A percentile compares a stretch with the other conserved stretches of the same genome.
Evolutionary conservation across 1,284 basidiomycete genomes (phyloP).

Genomic region (Moesziomyces globuligerus): DNA sequence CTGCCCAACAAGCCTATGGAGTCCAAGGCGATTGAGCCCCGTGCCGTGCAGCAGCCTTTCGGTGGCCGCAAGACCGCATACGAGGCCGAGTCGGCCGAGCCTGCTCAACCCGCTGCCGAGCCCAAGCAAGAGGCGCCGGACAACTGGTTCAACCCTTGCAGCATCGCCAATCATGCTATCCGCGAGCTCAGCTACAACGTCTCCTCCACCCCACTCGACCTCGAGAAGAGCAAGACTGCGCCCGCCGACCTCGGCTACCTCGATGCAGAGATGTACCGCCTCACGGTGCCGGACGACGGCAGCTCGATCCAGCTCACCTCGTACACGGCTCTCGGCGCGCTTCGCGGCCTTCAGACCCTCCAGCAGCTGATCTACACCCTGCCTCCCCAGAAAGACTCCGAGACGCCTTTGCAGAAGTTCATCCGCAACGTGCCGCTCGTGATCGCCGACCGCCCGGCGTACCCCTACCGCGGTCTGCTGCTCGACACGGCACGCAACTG

Average conservation of each 20-base stretch:
- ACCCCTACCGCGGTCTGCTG: constrained; percentile 75
- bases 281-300: constrained; percentile 75
- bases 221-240: constrained; percentile 21
- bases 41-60: constrained; percentile 14
- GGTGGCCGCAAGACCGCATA: constrained; percentile 7
- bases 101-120: background rate
- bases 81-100: too few relatives aligned
- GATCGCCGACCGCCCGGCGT: constrained; percentile 69
- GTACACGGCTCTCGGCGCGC: constrained; percentile 79
- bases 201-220: constrained; percentile 10
- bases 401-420: constrained; percentile 6
- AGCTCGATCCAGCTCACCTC: constrained; percentile 74
- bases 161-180: constrained; percentile 18
- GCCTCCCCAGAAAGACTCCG: constrained; percentile 63
- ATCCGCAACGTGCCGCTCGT: constrained; percentile 71
- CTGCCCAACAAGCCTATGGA: background rate
- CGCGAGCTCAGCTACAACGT: constrained; percentile 18
- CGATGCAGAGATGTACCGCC: constrained; percentile 74
- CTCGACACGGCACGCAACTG: constrained; percentile 81
- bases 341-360: constrained; percentile 84
- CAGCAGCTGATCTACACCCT: constrained; percentile 73
- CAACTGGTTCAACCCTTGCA: constrained; percentile 27
- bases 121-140: background rate
- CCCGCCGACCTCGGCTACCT: constrained; percentile 29
- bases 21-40: background rate